Evolutionary conservation across 768 basidiomycete species (phyloP), one percentile per base, ranked within the genome.

Genomic region (Rickenella mellea): DNA sequence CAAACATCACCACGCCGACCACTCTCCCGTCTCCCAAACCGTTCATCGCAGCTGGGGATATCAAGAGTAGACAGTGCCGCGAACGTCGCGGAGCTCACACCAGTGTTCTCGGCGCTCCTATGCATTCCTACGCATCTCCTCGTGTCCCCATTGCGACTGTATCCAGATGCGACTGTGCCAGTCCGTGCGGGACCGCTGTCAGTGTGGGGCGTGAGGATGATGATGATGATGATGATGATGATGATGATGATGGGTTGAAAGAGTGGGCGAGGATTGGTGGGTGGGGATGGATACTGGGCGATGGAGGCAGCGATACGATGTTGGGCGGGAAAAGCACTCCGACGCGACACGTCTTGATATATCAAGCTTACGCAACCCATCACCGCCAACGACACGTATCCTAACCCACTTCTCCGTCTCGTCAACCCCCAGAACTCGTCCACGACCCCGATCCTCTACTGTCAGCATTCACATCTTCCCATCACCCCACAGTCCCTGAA

Each of bases 271-370:
- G 86, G 6, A 69, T 75, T 25, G 85, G 86, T 3, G 85, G 86
- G 1, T 87, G 81, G 82, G 85, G 86, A 1, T 87, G 84, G 83
- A 77, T 88, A 15, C 65, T 88, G 9, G 84, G 86, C 6, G 86
- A 89, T 54, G 86, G 89, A 55, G 88, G 88, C 9, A 78, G 84
- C 17, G 87, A 9, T 90, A 74, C 52, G 73, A 82, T 53, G 79
- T 89, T 44, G 88, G 88, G 6, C 69, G 83, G 27, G 83, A 85
- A 54, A 71, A 86, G 0, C 55, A n/a, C n/a, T n/a, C n/a, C n/a
- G n/a, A n/a, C 89, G 17, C 79, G 87, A 4, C 72, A 81, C 47
- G 70, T 89, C 38, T 63, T 85, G 37, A 47, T 65, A 6, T 73
- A 76, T 40, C 64, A 70, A 25, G 82, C 83, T 48, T 54, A 58